Percentiles rank a stretch among this genome's conserved stretches.
Evolutionary conservation across 441 rosid species (phyloP).

Genomic region (Hura crepitans): DNA sequence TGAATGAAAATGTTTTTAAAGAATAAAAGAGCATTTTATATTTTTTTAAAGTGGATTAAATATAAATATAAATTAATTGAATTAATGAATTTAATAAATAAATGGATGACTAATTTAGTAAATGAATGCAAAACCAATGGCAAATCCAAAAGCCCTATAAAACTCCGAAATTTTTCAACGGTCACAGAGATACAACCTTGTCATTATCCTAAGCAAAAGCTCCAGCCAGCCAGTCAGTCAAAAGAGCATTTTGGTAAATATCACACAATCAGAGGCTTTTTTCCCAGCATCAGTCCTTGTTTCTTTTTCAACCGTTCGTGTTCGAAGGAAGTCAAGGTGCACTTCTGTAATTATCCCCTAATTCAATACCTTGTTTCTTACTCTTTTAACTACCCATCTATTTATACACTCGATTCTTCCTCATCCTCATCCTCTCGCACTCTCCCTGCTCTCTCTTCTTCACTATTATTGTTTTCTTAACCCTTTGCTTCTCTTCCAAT

Average conservation of each 20-base stretch:
- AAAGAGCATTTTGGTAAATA: constrained; percentile 43
- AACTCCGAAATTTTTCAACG: constrained; percentile 38
- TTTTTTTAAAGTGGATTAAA: no score
- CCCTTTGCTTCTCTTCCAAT: constrained; percentile 19
- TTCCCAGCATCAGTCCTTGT: constrained; percentile 48
- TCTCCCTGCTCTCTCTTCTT: constrained; percentile 3
- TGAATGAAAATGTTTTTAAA: no score
- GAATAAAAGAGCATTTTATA: no score
- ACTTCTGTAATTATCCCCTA: constrained; percentile 35
- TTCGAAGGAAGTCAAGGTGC: constrained; percentile 46
- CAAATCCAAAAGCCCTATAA: constrained; percentile 9
- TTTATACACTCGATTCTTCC: constrained; percentile 38
- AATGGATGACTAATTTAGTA: constrained; percentile 9
- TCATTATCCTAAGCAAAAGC: constrained; percentile 27
- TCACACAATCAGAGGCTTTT: constrained; percentile 49
- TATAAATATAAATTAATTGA: no score
- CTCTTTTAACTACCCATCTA: constrained; percentile 31
- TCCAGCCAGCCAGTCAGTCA: no score
- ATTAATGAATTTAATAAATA: constrained; percentile 5
- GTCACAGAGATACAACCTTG: constrained; percentile 34
- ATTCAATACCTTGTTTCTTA: constrained; percentile 24
- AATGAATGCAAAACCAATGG: no score
- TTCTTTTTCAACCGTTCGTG: constrained; percentile 36
- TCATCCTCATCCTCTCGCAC: constrained; percentile 22
- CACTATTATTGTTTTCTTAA: not conserved